Percentiles rank a stretch among this genome's conserved stretches.
phyloP scores from a whole-genome alignment of 768 basidiomycete species.

The Auricularia sp. region DNA sequence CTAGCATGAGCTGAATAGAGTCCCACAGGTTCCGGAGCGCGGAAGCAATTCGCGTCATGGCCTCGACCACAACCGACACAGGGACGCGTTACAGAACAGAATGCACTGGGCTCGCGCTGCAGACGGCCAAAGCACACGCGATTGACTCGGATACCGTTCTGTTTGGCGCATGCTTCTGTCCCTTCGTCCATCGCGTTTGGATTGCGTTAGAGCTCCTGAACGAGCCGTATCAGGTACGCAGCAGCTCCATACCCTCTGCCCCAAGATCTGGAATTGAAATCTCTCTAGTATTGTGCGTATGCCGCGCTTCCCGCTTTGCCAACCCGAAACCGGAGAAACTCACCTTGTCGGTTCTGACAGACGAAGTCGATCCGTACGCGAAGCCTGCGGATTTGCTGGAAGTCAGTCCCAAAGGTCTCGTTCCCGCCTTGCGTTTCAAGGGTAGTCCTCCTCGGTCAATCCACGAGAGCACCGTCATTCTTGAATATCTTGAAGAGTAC shows the following conservation, averaged over 20 bases:
- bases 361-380: slow-evolving; percentile 76
- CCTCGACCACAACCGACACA: slow-evolving; percentile 21
- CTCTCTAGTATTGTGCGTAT: too few species aligned
- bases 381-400: slow-evolving; percentile 74
- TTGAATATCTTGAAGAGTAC: slow-evolving; percentile 73
- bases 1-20: too few species aligned
- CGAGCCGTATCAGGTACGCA: slow-evolving; percentile 55
- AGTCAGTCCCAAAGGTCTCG: slow-evolving; percentile 72
- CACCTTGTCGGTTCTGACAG: slow-evolving; percentile 24
- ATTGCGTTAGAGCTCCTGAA: slow-evolving; percentile 58
- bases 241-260: slow-evolving; percentile 9
- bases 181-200: slow-evolving; percentile 80
- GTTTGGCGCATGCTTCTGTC: slow-evolving; percentile 68
- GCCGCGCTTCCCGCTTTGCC: too few species aligned
- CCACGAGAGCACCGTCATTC: slow-evolving; percentile 72
- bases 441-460: slow-evolving; percentile 49
- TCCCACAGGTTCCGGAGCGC: too few species aligned
- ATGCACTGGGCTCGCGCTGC: slow-evolving; percentile 43
- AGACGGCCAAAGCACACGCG: slow-evolving; percentile 43
- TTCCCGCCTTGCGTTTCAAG: slow-evolving; percentile 54
- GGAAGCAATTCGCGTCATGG: too few species aligned
- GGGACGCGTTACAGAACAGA: slow-evolving; percentile 32
- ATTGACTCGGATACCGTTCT: slow-evolving; percentile 47
- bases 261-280: background rate
- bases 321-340: too few species aligned